Evolutionary conservation across 306 rosid genomes (phyloP).

Genomic region (Prunus mongolica): DNA sequence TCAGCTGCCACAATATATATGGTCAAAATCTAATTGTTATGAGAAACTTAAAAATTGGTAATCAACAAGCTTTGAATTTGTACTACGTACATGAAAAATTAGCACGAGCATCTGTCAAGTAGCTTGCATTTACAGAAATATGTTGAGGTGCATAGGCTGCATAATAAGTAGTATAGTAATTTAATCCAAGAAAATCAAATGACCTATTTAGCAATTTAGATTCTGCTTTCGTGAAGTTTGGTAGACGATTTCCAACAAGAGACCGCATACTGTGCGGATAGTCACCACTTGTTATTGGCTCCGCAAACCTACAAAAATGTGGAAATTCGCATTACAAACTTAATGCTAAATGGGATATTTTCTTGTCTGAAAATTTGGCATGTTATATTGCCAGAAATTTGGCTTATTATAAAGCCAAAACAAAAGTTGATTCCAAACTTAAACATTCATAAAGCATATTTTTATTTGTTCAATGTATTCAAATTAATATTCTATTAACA

Average conservation of each 20-base stretch:
- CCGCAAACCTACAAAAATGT: slow-evolving; percentile 42
- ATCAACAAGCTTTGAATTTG: not conserved
- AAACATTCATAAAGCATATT: too few species aligned
- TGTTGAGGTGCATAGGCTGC: slow-evolving; percentile 30
- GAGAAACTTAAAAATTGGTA: not conserved
- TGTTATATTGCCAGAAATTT: too few species aligned
- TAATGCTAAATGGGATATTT: too few species aligned
- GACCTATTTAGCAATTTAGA: slow-evolving; percentile 45
- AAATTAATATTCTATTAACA: too few species aligned
- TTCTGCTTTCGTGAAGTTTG: slow-evolving; percentile 50
- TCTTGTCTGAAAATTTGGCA: too few species aligned
- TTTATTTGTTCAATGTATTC: too few species aligned
- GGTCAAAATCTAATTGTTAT: not conserved
- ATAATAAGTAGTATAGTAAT: slow-evolving; percentile 47
- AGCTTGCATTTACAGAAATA: slow-evolving; percentile 24
- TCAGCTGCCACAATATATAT: slow-evolving; percentile 18
- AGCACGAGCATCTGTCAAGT: slow-evolving; percentile 28
- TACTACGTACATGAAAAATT: slow-evolving; percentile 30
- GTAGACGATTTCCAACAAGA: slow-evolving; percentile 49
- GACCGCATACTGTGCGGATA: slow-evolving; percentile 58
- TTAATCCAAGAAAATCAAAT: slow-evolving; percentile 61
- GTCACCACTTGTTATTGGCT: slow-evolving; percentile 51
- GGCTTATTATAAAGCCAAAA: too few species aligned
- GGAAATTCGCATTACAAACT: not conserved
- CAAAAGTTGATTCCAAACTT: too few species aligned